Conservation (phyloP, 371 early-diverging fungal species). For the Haplosporangium sp. region DNA sequence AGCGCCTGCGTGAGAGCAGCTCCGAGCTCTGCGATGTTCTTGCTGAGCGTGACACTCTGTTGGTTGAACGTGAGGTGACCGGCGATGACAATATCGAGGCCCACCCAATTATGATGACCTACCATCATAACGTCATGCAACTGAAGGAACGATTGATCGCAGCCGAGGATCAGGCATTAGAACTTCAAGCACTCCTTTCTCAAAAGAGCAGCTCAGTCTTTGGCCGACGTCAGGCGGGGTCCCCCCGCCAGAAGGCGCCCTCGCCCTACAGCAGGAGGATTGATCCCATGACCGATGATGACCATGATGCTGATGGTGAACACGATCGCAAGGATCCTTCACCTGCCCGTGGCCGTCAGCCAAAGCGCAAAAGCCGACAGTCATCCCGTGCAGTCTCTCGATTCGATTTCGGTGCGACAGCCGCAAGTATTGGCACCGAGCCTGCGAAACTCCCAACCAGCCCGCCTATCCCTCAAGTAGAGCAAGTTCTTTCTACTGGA, state of each 20-base stretch:
- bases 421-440: conserved; percentile 13
- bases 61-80: conserved; percentile 65
- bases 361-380: conserved; percentile 45
- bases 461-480: conserved; percentile 37
- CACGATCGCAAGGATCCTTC: conserved; percentile 36
- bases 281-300: conserved; percentile 34
- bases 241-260: conserved; percentile 24
- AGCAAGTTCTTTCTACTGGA: conserved; percentile 27
- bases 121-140: conserved; percentile 67
- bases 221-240: conserved; percentile 17
- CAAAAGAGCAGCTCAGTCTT: conserved; percentile 29
- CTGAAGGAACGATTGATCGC: conserved; percentile 63
- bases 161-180: conserved; percentile 48
- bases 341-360: conserved; percentile 33
- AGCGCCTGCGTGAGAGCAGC: conserved; percentile 63
- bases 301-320: conserved; percentile 48
- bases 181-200: conserved; percentile 29
- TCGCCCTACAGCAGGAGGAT: conserved; percentile 21
- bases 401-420: conserved; percentile 35
- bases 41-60: conserved; percentile 71
- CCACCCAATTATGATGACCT: conserved; percentile 68
- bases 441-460: conserved; percentile 36
- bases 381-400: conserved; percentile 33
- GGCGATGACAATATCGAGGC: conserved; percentile 53
- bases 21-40: conserved; percentile 64